Conservation (phyloP, 805 yeast genomes). For the Candida bentonensis region DNA sequence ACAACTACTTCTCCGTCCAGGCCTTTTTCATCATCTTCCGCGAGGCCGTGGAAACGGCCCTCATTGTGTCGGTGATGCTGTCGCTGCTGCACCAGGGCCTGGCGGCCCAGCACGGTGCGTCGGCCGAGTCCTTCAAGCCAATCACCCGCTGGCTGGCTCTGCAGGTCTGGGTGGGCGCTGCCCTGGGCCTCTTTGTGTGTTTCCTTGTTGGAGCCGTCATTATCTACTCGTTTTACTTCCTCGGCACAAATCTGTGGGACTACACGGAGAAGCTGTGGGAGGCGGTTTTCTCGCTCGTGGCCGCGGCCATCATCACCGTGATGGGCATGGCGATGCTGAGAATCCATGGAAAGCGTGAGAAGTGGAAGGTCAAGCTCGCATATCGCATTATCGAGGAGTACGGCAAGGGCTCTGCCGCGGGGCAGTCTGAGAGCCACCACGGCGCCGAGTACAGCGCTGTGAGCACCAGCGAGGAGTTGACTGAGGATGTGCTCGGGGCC, state of each 20-base stretch:
- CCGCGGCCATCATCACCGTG: slow-evolving; percentile 63
- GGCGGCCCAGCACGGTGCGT: slow-evolving; percentile 22
- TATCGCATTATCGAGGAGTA: slow-evolving; percentile 19
- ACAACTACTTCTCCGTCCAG: slow-evolving; percentile 42
- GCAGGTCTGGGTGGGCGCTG: slow-evolving; percentile 78
- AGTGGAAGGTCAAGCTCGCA: slow-evolving; percentile 58
- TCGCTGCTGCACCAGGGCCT: slow-evolving; percentile 79
- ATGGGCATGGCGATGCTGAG: slow-evolving; percentile 81
- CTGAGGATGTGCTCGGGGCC: neutral
- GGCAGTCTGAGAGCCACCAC: neutral
- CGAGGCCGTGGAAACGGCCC: slow-evolving; percentile 78
- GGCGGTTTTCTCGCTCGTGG: slow-evolving; percentile 64
- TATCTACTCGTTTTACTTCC: slow-evolving; percentile 51
- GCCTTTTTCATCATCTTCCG: slow-evolving; percentile 84
- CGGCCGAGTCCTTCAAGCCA: slow-evolving; percentile 3
- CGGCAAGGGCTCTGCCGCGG: slow-evolving; percentile 1
- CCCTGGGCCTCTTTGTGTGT: slow-evolving; percentile 56
- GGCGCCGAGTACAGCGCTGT: slow-evolving; percentile 2
- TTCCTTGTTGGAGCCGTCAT: slow-evolving; percentile 59
- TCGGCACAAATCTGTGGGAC: slow-evolving; percentile 81
- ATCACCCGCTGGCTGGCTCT: slow-evolving; percentile 34
- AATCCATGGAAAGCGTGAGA: slow-evolving; percentile 66
- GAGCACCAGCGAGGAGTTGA: slow-evolving; percentile 1
- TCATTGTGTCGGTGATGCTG: slow-evolving; percentile 71
- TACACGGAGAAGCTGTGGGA: slow-evolving; percentile 83